Percentiles rank a stretch among this genome's conserved stretches.
Evolutionary conservation across 805 yeast species (phyloP).

Genomic region (Candida vaughaniae): DNA sequence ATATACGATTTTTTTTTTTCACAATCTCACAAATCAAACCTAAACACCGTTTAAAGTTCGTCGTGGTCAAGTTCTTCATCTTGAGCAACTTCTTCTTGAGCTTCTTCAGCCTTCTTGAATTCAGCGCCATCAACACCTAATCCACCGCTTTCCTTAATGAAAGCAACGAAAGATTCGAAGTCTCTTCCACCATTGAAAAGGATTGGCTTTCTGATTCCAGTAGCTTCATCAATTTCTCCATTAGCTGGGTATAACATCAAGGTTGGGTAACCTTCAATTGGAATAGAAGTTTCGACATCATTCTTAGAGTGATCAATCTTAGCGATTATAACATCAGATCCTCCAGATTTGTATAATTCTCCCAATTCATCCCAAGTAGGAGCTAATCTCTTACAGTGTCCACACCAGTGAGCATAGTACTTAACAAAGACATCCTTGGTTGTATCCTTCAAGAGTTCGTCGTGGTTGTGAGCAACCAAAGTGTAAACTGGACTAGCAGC

Average conservation of each 20-base stretch:
- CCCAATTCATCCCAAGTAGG: conserved; percentile 90
- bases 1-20: neutral
- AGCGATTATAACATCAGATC: conserved; percentile 61
- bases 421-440: conserved; percentile 76
- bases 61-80: conserved; percentile 39
- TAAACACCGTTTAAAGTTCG: conserved; percentile 37
- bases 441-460: conserved; percentile 56
- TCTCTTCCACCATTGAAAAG: conserved; percentile 71
- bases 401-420: conserved; percentile 98
- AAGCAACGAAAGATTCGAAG: conserved; percentile 64
- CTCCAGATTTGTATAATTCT: conserved; percentile 54
- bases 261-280: conserved; percentile 90
- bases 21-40: too few relatives aligned
- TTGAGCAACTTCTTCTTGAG: conserved; percentile 27
- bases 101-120: conserved; percentile 25
- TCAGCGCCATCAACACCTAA: conserved; percentile 54
- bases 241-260: conserved; percentile 84
- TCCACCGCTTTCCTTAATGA: conserved; percentile 69
- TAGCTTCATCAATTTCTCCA: conserved; percentile 40
- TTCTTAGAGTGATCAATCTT: conserved; percentile 87
- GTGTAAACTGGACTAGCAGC: conserved; percentile 56
- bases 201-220: conserved; percentile 52
- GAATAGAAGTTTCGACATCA: conserved; percentile 69
- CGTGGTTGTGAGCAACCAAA: conserved; percentile 83
- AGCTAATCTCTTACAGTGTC: conserved; percentile 90